Percentiles rank a stretch among this genome's conserved stretches.
Evolutionary conservation across 495 filamentous ascomycete genomes (phyloP).

Genomic region (Aspergillus heteromorphus): DNA sequence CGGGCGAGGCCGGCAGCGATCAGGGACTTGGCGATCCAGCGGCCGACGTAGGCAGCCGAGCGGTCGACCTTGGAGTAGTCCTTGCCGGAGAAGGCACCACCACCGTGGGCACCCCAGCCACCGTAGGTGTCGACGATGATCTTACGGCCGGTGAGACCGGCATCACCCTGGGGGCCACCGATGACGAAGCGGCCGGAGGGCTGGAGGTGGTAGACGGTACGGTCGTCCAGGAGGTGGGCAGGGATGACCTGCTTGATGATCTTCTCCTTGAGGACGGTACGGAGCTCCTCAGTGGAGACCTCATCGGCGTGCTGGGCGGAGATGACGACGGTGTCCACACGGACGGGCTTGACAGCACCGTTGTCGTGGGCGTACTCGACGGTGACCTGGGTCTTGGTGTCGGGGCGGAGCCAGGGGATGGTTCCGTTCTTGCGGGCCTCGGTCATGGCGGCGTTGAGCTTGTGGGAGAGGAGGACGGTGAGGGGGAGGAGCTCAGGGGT

Average conservation of each 20-base stretch:
- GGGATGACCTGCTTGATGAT: slow-evolving; percentile 93
- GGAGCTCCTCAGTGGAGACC: slow-evolving; percentile 87
- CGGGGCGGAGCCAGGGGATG: slow-evolving; percentile 91
- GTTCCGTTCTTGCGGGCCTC: slow-evolving; percentile 77
- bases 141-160: slow-evolving; percentile 97
- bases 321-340: slow-evolving; percentile 95
- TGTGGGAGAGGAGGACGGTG: slow-evolving; percentile 88
- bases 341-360: slow-evolving; percentile 84
- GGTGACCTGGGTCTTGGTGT: slow-evolving; percentile 99
- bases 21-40: slow-evolving; percentile 98
- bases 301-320: slow-evolving; percentile 88
- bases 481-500: slow-evolving; percentile 95
- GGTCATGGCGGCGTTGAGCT: slow-evolving; percentile 90
- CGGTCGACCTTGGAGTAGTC: slow-evolving; percentile 99
- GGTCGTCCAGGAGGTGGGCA: slow-evolving; percentile 82
- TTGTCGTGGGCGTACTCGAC: slow-evolving; percentile 96
- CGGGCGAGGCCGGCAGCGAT: slow-evolving; percentile 82
- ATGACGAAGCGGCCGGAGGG: slow-evolving; percentile 98
- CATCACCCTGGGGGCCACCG: slow-evolving; percentile 97
- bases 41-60: slow-evolving; percentile 92
- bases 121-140: slow-evolving; percentile 99
- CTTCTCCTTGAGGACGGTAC: slow-evolving; percentile 95
- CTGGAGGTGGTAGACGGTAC: slow-evolving; percentile 95
- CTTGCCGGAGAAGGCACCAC: slow-evolving; percentile 99
- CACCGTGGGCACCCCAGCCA: slow-evolving; percentile 99